Evolutionary conservation across 352 stramenopile species (phyloP), one percentile per base, ranked within the genome.

Genomic region (Globisporangium cystogenes): DNA sequence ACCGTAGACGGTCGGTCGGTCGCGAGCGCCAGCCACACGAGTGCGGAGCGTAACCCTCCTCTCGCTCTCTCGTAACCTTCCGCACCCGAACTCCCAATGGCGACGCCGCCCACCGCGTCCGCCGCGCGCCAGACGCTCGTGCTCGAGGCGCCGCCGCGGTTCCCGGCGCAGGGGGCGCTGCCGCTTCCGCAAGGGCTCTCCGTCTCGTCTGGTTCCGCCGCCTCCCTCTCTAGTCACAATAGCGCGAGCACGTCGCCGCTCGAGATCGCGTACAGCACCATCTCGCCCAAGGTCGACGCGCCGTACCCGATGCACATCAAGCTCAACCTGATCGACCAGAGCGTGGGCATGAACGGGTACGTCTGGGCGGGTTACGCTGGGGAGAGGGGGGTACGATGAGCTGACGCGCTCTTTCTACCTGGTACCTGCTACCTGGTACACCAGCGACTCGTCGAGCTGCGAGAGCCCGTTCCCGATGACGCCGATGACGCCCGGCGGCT

Each of bases 271-370:
- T 90, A 90, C 70, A 86, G 72, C 50, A 90, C 79, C 43, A 90
- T 90, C 64, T 87, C 79, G 43, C 76, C 79, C 52, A 87, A 87
- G 64, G 68, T 83, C 42, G 74, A 88, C 52, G 46, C 62, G 35
- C 62, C 67, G 50, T 75, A 76, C 46, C 67, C 67, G 29, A 88
- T 92, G 81, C 78, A 92, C 65, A 90, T 92, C 65, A 92, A 92
- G 54, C 78, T 92, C 24, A 89, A 70, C 53, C 68, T 92, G 36
- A 89, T 92, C 53, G 78, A 92, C 64, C 69, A 88, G 57, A 84
- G 77, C 57, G 65, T 79, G 39, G 70, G 48, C 29, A 52, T 62
- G 27, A 76, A 74, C 26, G 70, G 61, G 67, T 72, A 31, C 47
- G 65, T 48, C 7, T 24, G 26, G 11, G 58, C 11, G 43, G 29